Conservation (phyloP, 2,329 filamentous ascomycete genomes). For the Hypoxylon sp. region DNA sequence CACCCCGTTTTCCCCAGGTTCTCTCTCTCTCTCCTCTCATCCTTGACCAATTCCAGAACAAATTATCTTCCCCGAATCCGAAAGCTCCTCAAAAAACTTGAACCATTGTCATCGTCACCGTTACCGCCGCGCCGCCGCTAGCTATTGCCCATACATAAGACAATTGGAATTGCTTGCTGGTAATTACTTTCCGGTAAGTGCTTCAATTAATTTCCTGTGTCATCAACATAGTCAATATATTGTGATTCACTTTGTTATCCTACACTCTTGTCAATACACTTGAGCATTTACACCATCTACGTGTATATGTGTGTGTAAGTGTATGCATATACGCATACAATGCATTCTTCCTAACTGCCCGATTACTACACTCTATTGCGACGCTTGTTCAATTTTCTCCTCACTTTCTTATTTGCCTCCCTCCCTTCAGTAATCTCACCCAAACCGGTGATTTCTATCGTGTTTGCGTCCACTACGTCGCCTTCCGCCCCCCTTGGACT, state of each 20-base stretch:
- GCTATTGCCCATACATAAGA: not conserved
- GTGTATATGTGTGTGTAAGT: constrained; percentile 11
- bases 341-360: constrained; percentile 13
- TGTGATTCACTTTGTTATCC: not conserved
- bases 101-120: constrained; percentile 9
- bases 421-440: constrained; percentile 11
- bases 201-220: constrained; percentile 21
- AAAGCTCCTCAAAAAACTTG: constrained; percentile 12
- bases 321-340: constrained; percentile 16
- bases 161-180: constrained; percentile 20
- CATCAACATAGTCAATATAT: constrained; percentile 10
- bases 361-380: constrained; percentile 35
- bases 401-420: constrained; percentile 18
- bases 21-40: constrained; percentile 18
- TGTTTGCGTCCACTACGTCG: constrained; percentile 12
- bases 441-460: constrained; percentile 4
- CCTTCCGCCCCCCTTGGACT: constrained; percentile 21
- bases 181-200: constrained; percentile 28
- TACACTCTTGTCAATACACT: constrained; percentile 2
- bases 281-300: constrained; percentile 2
- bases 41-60: constrained; percentile 30
- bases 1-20: constrained; percentile 21
- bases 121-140: constrained; percentile 1
- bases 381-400: constrained; percentile 20
- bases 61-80: constrained; percentile 9